A percentile compares a stretch with the other conserved stretches of the same genome.
These are phyloP conservation scores for Spencermartinsiella europaea DNA, from an alignment of 805 yeast genomes.

Conservation along the genomic window DNA sequence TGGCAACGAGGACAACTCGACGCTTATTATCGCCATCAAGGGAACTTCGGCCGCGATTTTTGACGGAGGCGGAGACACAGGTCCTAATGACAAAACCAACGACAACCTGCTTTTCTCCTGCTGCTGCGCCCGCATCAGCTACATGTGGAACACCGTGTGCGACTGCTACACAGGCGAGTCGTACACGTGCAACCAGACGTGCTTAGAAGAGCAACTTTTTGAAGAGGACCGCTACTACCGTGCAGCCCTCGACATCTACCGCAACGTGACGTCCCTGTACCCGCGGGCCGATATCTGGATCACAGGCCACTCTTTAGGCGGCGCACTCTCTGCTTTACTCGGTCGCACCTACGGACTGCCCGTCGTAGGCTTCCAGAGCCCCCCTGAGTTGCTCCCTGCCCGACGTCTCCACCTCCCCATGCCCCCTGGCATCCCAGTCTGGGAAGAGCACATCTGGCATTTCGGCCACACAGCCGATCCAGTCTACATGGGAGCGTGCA, in stretches of 20 bases:
- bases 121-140: conserved; percentile 90
- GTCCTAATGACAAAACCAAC: conserved; percentile 72
- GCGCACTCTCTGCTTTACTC: conserved; percentile 70
- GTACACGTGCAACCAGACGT: conserved; percentile 82
- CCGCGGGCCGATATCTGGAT: conserved; percentile 74
- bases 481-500: conserved; percentile 92
- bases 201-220: conserved; percentile 71
- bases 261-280: conserved; percentile 60
- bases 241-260: conserved; percentile 70
- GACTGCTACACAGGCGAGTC: conserved; percentile 77
- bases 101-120: conserved; percentile 90
- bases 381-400: conserved; percentile 84
- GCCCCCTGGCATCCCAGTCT: conserved; percentile 82
- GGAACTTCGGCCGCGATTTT: conserved; percentile 86
- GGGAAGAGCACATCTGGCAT: conserved; percentile 86
- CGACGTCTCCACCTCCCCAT: conserved; percentile 80
- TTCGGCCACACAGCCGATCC: conserved; percentile 98
- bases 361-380: conserved; percentile 85
- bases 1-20: conserved; percentile 48
- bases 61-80: conserved; percentile 56
- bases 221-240: conserved; percentile 77
- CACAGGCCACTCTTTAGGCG: conserved; percentile 95
- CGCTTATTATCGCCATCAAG: conserved; percentile 74
- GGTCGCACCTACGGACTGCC: conserved; percentile 92
- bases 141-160: conserved; percentile 91